Base-by-base conservation (phyloP, 441 rosid species). In the Gossypium laxum region DNA sequence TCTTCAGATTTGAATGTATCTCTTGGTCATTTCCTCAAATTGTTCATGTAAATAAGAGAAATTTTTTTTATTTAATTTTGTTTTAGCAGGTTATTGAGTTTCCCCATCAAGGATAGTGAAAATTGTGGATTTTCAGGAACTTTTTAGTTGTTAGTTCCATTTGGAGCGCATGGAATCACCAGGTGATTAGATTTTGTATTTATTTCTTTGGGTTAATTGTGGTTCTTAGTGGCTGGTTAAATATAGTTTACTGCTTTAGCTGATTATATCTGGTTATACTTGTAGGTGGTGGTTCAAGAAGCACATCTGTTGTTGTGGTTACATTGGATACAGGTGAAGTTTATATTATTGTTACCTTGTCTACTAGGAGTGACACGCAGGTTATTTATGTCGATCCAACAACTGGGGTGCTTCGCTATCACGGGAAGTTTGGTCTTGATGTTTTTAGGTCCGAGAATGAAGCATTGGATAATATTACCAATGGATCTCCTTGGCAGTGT, bases 361-460 rank as follows among this genome's bases (percentile, higher is more conserved):
- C 83, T 28, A 78, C 82, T 34, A 88, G 89, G 84, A 63, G 67
- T 3, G 88, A 85, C 68, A 90, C 99, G 54, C 99, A 90, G 67
- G 87, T 90, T 73, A 86, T 94, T 72, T 86, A 86, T 77, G 77
- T 90, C 72, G 99, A 94, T 75, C 99, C 99, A 17, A 92, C 98
- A 0, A 94, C 94, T n/a, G 98, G 98, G 61, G 50, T 73, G 18
- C 85, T 94, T 70, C 74, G 86, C 45, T 87, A 89, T 81, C 78
- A 73, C 61, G 97, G 91, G 71, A 87, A 88, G 82, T 77, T 71
- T n/a, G 96, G 94, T 56, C 70, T 76, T 66, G 97, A 91, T 68
- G 77, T 79, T 72, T 91, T 94, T 80, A 84, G 74, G 64, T 89
- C 93, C 62, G 96, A 89, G 83, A 84, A 87, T 66, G 94, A 92